A percentile compares a stretch with the other conserved stretches of the same genome.
phyloP scores from a whole-genome alignment of 75 land plant genomes.

The Sequoiadendron giganteum region DNA sequence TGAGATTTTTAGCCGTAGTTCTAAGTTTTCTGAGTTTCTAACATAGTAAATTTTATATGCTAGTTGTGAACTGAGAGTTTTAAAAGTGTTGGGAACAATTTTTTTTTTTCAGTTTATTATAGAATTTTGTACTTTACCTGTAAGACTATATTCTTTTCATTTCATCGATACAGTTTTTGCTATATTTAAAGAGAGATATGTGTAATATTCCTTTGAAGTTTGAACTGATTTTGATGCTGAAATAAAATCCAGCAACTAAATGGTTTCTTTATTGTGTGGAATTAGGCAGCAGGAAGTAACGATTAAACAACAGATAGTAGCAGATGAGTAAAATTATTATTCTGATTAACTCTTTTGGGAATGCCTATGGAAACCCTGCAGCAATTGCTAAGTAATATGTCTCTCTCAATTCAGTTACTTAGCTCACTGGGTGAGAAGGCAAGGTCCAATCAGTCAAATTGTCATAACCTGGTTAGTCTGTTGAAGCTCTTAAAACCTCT shows the following conservation, averaged over 20 bases:
- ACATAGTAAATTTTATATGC: too few species aligned
- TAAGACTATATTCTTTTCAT: not conserved
- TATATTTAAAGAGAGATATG: not conserved
- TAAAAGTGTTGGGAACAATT: not conserved
- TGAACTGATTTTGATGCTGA: not conserved
- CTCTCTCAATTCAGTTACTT: slow-evolving; percentile 1
- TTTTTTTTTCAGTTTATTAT: not conserved
- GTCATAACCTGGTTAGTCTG: slow-evolving; percentile 18
- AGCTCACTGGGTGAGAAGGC: slow-evolving; percentile 15
- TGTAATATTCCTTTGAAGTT: not conserved
- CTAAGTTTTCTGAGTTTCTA: too few species aligned
- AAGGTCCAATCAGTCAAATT: slow-evolving; percentile 10
- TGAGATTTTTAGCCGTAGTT: too few species aligned
- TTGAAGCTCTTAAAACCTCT: slow-evolving; percentile 23
- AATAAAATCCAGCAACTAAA: not conserved
- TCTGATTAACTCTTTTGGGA: not conserved
- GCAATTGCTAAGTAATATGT: not conserved
- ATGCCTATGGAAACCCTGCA: slow-evolving; percentile 10
- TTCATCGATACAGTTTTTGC: not conserved
- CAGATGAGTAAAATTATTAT: not conserved
- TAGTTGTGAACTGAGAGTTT: not conserved
- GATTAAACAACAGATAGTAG: slow-evolving; percentile 1
- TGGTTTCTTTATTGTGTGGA: slow-evolving; percentile 3
- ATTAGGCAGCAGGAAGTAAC: not conserved
- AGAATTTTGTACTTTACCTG: not conserved